Percentiles rank a stretch among this genome's conserved stretches.
These are phyloP conservation scores for Astragalus membranaceus DNA, from an alignment of 306 rosid genomes.

Conservation along the genomic window DNA sequence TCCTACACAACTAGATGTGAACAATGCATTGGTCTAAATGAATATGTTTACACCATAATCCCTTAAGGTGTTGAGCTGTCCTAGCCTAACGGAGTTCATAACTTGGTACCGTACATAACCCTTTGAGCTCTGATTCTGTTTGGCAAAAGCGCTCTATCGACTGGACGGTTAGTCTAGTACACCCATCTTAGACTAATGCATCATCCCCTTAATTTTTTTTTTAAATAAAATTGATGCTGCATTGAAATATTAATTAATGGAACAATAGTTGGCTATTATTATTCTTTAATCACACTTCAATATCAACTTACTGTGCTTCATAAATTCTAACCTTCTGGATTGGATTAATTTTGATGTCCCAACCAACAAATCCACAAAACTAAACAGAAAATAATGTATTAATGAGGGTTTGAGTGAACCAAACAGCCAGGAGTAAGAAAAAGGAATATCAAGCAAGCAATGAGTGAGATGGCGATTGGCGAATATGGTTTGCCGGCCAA, in stretches of 20 bases:
- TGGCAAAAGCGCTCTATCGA: no score
- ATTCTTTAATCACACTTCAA: neutral
- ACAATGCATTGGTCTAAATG: no score
- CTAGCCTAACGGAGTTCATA: no score
- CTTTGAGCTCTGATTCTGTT: no score
- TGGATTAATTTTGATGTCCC: neutral
- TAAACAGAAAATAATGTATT: neutral
- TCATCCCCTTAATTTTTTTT: no score
- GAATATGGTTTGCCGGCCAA: neutral
- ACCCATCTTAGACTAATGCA: no score
- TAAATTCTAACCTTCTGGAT: neutral
- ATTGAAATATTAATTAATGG: neutral
- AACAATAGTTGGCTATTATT: slow-evolving; percentile 1
- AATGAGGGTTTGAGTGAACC: neutral
- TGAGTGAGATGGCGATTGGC: neutral
- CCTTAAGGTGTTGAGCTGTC: no score
- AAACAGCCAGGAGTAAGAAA: neutral
- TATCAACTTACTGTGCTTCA: neutral
- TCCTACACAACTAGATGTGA: no score
- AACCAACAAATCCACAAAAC: neutral
- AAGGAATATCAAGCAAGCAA: neutral
- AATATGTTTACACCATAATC: no score
- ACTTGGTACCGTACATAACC: no score
- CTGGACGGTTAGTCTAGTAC: no score
- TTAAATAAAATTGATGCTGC: neutral